A percentile compares a stretch with the other conserved stretches of the same genome.
Evolutionary conservation across 805 yeast species (phyloP).

Genomic region (Maudiozyma pseudohumilis): DNA sequence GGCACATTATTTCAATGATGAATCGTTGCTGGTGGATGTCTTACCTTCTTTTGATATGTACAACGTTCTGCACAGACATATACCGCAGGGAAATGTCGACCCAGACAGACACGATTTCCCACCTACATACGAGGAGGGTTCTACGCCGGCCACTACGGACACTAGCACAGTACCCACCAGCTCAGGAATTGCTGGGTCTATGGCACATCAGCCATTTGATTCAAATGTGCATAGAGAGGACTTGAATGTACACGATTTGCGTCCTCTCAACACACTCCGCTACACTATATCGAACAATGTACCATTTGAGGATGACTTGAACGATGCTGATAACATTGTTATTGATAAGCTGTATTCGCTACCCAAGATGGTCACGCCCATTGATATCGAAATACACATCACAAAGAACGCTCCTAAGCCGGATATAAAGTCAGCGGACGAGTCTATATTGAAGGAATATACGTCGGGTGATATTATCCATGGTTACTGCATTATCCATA

Average conservation of each 20-base stretch:
- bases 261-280: constrained; percentile 15
- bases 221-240: constrained; percentile 2
- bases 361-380: constrained; percentile 36
- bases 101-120: constrained; percentile 15
- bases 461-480: constrained; percentile 58
- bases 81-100: constrained; percentile 17
- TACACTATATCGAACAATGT: constrained; percentile 5
- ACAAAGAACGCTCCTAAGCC: constrained; percentile 44
- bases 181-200: neutral
- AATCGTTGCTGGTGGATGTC: constrained; percentile 22
- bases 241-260: constrained; percentile 7
- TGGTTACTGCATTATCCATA: constrained; percentile 47
- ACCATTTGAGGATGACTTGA: constrained; percentile 26
- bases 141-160: constrained; percentile 2
- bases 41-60: constrained; percentile 23
- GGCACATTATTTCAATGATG: constrained; percentile 9
- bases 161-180: no score
- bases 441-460: constrained; percentile 42
- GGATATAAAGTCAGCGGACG: constrained; percentile 35
- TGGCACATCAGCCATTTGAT: neutral
- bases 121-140: constrained; percentile 22
- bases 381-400: constrained; percentile 40
- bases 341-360: constrained; percentile 43
- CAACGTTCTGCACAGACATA: constrained; percentile 19
- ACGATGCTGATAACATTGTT: constrained; percentile 36